Evolutionary conservation across 1,284 basidiomycete species (phyloP).

Genomic region (Sporisorium scitamineum): DNA sequence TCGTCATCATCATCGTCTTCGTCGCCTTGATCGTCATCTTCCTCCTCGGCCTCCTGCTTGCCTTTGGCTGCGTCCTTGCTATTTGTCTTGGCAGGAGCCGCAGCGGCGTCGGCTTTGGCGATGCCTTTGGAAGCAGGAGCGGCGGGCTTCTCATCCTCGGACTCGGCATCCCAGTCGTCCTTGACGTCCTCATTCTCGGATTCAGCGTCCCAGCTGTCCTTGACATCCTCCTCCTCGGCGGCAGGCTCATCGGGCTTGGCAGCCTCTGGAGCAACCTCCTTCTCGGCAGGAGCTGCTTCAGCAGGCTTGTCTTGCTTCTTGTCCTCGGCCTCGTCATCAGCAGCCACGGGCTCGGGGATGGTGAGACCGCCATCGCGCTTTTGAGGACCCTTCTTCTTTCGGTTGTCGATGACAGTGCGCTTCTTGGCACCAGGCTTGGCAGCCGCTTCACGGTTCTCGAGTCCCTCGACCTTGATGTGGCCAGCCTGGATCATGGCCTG

Average conservation of each 20-base stretch:
- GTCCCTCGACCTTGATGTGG: conserved; percentile 84
- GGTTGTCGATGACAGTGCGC: conserved; percentile 81
- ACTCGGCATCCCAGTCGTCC: conserved; percentile 72
- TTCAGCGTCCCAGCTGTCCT: conserved; percentile 42
- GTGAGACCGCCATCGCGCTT: conserved; percentile 53
- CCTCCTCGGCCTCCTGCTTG: conserved; percentile 21
- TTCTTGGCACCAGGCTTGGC: conserved; percentile 69
- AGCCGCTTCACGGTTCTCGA: conserved; percentile 73
- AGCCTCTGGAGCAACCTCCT: conserved; percentile 58
- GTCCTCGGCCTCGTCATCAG: conserved; percentile 19
- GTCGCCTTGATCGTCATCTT: conserved; percentile 19
- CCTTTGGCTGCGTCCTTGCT: conserved; percentile 18
- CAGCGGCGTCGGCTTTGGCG: conserved; percentile 27
- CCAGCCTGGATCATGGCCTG: conserved; percentile 90
- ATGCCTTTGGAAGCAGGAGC: conserved; percentile 20
- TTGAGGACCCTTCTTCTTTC: conserved; percentile 81
- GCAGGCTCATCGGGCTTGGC: conserved; percentile 67
- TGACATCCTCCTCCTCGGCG: conserved; percentile 58
- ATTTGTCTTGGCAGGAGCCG: conserved; percentile 40
- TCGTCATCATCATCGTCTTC: conserved; percentile 57
- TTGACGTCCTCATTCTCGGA: conserved; percentile 66
- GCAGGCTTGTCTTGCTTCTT: conserved; percentile 19
- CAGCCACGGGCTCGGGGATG: conserved; percentile 43
- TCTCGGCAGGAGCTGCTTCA: conserved; percentile 13
- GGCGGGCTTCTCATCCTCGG: conserved; percentile 73